A percentile compares a stretch with the other conserved stretches of the same genome.
These are phyloP conservation scores for Diaporthe citriasiana DNA, from an alignment of 2,329 filamentous ascomycete species.

Conservation along the genomic window DNA sequence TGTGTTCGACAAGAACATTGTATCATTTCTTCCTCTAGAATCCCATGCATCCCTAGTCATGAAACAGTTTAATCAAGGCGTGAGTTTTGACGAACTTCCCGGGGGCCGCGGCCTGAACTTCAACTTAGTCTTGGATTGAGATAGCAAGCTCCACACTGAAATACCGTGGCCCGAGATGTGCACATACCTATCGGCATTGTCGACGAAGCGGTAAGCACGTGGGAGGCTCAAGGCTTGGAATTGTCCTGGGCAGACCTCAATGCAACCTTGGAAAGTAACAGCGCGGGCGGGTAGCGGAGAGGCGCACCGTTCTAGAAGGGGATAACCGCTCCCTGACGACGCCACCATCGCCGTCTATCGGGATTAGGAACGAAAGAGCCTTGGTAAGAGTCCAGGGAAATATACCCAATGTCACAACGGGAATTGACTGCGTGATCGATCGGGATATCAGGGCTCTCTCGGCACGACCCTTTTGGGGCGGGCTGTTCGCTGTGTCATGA, in stretches of 20 bases:
- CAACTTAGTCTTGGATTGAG: background rate
- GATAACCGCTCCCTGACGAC: background rate
- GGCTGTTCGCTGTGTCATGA: background rate
- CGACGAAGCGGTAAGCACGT: background rate
- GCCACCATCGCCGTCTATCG: background rate
- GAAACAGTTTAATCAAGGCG: background rate
- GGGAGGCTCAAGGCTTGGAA: constrained; percentile 14
- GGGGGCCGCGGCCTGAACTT: background rate
- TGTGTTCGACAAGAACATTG: background rate
- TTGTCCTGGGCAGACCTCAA: background rate
- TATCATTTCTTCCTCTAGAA: background rate
- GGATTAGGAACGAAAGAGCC: background rate
- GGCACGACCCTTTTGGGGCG: constrained; percentile 1
- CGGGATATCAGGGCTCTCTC: background rate
- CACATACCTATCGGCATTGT: background rate
- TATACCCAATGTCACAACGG: background rate
- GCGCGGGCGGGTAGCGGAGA: background rate
- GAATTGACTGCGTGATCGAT: background rate
- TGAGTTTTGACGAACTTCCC: background rate
- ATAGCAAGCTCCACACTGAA: no score
- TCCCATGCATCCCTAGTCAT: background rate
- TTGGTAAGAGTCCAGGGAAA: background rate
- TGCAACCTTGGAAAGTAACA: background rate
- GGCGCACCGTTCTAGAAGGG: background rate
- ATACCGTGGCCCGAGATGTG: background rate